Base-by-base conservation (phyloP, 805 yeast genomes). In the Ogataea pilisensis region DNA sequence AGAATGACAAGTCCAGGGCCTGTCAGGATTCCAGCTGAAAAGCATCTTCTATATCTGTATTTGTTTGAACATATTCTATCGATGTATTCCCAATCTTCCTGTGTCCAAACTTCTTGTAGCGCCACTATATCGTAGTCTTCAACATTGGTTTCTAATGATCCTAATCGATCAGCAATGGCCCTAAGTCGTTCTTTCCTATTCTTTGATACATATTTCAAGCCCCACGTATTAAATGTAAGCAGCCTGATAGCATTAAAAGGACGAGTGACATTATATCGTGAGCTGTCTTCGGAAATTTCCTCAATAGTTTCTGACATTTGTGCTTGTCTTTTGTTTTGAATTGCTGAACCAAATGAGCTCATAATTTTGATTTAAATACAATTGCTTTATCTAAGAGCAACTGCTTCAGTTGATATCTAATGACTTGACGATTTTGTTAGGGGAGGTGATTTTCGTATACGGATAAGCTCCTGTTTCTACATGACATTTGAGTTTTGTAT, bases 1-100 rank as follows among this genome's bases (percentile, higher is more conserved):
- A 93, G 60, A 7, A 93, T 69, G 1, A 88, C 95, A 31, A 93
- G 69, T 0, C 99, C 99, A 0, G 99, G 98, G 0, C 99, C 99
- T 0, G 95, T 66, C 2, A 93, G 49, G 4, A 93, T 86, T 0
- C 98, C 99, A 3, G 95, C 75, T 43, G 76, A 78, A 65, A 84
- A 93, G 38, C 75, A 68, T 45, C 96, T 73, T 38, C 78, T 61
- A 59, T 77, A 80, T 0, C 91, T 90, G 50, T 73, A 85, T 29
- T 55, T 57, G 1, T 51, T 50, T 2, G 58, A 40, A 43, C 89
- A 76, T 5, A 58, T 60, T 3, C 48, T 44, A 14, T 71, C 70
- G 17, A 93, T 62, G 46, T 77, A 76, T 1, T 76, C 73, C 90
- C 90, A 90, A 60, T 93, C 99, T 35, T 75, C 79, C 47, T 79